A percentile compares a stretch with the other conserved stretches of the same genome.
Evolutionary conservation across 2,329 filamentous ascomycete genomes (phyloP).

Genomic region (Aaosphaeria arxii): DNA sequence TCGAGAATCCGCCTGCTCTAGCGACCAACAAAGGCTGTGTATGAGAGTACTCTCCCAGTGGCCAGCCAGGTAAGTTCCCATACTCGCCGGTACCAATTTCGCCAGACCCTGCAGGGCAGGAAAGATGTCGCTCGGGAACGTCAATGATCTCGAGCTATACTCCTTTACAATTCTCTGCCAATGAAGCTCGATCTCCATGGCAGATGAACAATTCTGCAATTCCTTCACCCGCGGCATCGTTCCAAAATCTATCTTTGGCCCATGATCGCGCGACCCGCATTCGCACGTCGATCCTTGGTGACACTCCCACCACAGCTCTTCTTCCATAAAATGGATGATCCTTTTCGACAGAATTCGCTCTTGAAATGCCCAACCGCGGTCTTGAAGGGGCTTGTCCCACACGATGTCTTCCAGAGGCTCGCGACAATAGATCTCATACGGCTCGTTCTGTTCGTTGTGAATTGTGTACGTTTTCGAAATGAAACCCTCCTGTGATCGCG

Average conservation of each 20-base stretch:
- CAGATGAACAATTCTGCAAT: too few relatives aligned
- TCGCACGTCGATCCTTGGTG: conserved; percentile 9
- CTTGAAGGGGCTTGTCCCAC: conserved; percentile 2
- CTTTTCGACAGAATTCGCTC: conserved; percentile 11
- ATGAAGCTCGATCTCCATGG: too few relatives aligned
- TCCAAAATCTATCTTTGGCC: neutral
- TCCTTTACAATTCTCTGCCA: neutral
- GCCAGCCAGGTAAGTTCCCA: neutral
- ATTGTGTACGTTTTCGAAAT: neutral
- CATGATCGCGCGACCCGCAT: conserved; percentile 4
- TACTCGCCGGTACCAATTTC: neutral
- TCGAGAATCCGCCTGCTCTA: neutral
- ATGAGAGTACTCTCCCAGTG: neutral
- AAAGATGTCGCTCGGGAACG: neutral
- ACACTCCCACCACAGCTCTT: conserved; percentile 18
- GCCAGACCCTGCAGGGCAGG: neutral
- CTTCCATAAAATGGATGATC: conserved; percentile 11
- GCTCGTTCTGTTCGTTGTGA: conserved; percentile 1
- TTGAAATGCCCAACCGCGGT: conserved; percentile 7
- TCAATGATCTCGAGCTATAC: neutral
- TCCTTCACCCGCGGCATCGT: neutral
- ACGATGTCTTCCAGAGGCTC: conserved; percentile 2
- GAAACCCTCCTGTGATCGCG: neutral
- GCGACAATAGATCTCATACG: conserved; percentile 3
- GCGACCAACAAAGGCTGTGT: neutral